A percentile compares a stretch with the other conserved stretches of the same genome.
Conservation (phyloP, 2,329 filamentous ascomycete species). For the Ophiostoma piceae region DNA sequence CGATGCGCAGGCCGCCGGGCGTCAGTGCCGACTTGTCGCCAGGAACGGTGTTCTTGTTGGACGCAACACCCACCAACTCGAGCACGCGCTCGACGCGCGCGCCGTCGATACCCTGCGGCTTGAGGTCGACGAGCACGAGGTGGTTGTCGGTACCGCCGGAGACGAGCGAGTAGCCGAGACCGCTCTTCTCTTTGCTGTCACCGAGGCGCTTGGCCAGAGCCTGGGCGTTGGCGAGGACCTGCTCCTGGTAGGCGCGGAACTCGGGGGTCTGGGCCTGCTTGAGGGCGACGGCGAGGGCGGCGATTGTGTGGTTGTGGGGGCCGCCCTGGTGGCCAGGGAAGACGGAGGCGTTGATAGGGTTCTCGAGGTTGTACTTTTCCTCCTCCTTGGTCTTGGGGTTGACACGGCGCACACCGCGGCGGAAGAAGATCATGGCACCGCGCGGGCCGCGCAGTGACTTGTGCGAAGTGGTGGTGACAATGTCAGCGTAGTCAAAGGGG, state of each 20-base stretch:
- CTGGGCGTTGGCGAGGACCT: constrained; percentile 86
- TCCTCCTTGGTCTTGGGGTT: constrained; percentile 83
- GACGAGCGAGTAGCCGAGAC: constrained; percentile 81
- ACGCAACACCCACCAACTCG: constrained; percentile 90
- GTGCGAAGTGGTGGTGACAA: constrained; percentile 97
- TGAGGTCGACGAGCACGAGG: constrained; percentile 86
- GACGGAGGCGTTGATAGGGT: constrained; percentile 90
- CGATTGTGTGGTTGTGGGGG: constrained; percentile 98
- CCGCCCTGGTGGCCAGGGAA: constrained; percentile 98
- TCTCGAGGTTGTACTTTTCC: constrained; percentile 83
- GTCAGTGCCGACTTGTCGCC: constrained; percentile 91
- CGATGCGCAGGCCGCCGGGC: constrained; percentile 88
- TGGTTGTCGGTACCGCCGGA: constrained; percentile 96
- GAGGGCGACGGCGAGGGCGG: constrained; percentile 85
- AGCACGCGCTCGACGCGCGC: constrained; percentile 84
- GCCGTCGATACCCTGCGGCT: constrained; percentile 81
- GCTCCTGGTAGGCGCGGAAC: constrained; percentile 87
- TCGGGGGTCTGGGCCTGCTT: constrained; percentile 87
- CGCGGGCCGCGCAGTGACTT: constrained; percentile 93
- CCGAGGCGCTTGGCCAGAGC: constrained; percentile 68
- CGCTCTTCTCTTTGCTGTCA: constrained; percentile 65
- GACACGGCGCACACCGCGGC: constrained; percentile 78
- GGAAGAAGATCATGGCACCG: constrained; percentile 97
- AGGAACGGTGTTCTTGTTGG: constrained; percentile 98
- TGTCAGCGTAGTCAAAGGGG: constrained; percentile 83